A percentile compares a stretch with the other conserved stretches of the same genome.
Conservation (phyloP, 768 basidiomycete genomes). For the Xerocomus brunneocitrinus region DNA sequence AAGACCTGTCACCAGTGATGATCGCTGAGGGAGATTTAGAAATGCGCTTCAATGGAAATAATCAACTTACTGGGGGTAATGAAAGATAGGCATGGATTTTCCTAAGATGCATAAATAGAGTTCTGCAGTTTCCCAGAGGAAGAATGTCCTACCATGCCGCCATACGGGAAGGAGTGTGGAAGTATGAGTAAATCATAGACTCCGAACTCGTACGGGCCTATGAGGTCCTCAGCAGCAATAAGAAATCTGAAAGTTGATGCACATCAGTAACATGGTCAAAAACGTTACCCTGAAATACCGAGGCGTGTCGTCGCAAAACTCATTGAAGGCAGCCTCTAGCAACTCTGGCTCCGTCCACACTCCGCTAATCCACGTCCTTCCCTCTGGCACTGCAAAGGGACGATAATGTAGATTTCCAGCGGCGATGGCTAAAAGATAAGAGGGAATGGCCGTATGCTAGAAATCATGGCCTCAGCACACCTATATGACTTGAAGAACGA, state of each 20-base stretch:
- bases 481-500: neutral
- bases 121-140: neutral
- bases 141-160: slow-evolving; percentile 64
- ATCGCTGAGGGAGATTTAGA: slow-evolving; percentile 44
- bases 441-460: slow-evolving; percentile 80
- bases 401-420: slow-evolving; percentile 77
- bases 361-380: slow-evolving; percentile 72
- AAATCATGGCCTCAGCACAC: neutral
- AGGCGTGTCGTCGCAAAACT: slow-evolving; percentile 84
- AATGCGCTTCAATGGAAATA: neutral
- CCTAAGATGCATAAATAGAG: slow-evolving; percentile 39
- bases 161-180: slow-evolving; percentile 90
- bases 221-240: slow-evolving; percentile 62
- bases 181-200: slow-evolving; percentile 88
- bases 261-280: neutral
- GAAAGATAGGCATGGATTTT: slow-evolving; percentile 87
- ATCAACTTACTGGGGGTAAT: slow-evolving; percentile 71
- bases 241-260: slow-evolving; percentile 53
- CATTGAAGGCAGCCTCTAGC: slow-evolving; percentile 75
- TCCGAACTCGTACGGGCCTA: slow-evolving; percentile 75
- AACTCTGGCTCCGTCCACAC: slow-evolving; percentile 90
- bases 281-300: slow-evolving; percentile 39
- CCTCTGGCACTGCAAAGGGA: slow-evolving; percentile 53
- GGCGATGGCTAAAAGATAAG: slow-evolving; percentile 91
- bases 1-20: slow-evolving; percentile 78